Evolutionary conservation across 2,329 filamentous ascomycete genomes (phyloP), one percentile per base, ranked within the genome.

Genomic region (Lasiodiplodia theobromae): DNA sequence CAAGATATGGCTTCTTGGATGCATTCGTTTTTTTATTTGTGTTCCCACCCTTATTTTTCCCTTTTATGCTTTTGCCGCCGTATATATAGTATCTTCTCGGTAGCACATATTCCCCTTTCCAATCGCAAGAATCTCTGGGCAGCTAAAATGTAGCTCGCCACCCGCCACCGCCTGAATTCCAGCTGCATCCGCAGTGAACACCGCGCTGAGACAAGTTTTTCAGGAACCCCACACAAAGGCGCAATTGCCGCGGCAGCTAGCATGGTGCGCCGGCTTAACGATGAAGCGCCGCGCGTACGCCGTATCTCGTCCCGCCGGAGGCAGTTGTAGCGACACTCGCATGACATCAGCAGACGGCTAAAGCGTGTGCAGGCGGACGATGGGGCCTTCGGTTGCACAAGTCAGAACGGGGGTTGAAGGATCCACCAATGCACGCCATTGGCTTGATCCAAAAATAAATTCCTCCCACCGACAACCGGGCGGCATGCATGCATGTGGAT

Each of bases 1-100:
- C 60, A 64, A 52, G 60, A 64, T 64, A 64, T 64, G 44, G 47
- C 60, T 64, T 63, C 58, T 51, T 64, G 60, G 44, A 38, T 64
- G 60, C 60, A 52, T 64, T 64, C 60, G 60, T 64, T 64, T 64
- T n/a, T n/a, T n/a, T n/a, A 31, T 23, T 21, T 12, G 21, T 53
- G 25, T 53, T 11, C 38, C 54, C 34, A 38, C 37, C 18, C 51
- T 23, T 18, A 25, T 18, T 60, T 37, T 37, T n/a, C 25, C 23
- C 18, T 52, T 63, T 37, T 11, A 28, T 34, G 21, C 49, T 49
- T 28, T 25, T 44, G 21, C 54, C 58, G 31, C 40, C 47, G 47
- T 64, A 64, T 64, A 64, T 64, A 64, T 64, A 63, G 25, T 16
- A 49, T 52, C 47, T 37, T 64, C 47, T 52, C 47, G 60, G 60